Base-by-base conservation (phyloP, 169 alveolate genomes). In the Eimeria falciformis region DNA sequence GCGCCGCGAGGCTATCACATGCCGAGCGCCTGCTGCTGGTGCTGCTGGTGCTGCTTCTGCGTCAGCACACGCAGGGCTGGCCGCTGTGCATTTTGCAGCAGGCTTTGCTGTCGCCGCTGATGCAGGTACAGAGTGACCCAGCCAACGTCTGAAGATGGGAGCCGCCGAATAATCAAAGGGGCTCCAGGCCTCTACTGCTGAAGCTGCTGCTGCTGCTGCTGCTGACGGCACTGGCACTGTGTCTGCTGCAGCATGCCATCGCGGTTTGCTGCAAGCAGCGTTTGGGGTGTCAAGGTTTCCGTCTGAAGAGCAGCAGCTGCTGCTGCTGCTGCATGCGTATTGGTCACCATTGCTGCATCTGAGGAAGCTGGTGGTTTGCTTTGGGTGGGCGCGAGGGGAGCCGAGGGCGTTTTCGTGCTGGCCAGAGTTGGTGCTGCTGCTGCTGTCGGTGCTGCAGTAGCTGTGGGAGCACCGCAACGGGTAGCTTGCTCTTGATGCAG, bases 371-470 rank as follows among this genome's bases (percentile, higher is more conserved):
- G 0, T 33, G 78, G 23, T 9, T 12, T 5, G 29, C 25, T 46
- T 23, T 23, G 47, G 5, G 17, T 21, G 0, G 47, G 25, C 5
- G 78, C 25, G 12, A 46, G 25, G 3, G 78, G 47, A n/a, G 46
- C 18, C 9, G 45, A 18, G 3, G 47, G 7, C 40, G 45, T 66
- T 12, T 17, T 23, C 6, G 21, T 33, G 5, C 27, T 9, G 23
- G 46, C 50, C 6, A n/a, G 47, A 14, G 78, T 46, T 66, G 78
- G 47, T 66, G 78, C 5, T 66, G 40, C 1, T 66, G 78, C 78
- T 66, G 50, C 3, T 50, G 62, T 0, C 18, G 62, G 23, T 21
- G 62, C 62, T 50, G 62, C 62, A 50, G 62, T 50, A 0, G 62
- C 23, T 50, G 18, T n/a, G n/a, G n/a, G n/a, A n/a, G n/a, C n/a